A percentile compares a stretch with the other conserved stretches of the same genome.
These are phyloP conservation scores for Dactylellina haptotyla DNA, from an alignment of 2,329 filamentous ascomycete genomes.

Conservation along the genomic window DNA sequence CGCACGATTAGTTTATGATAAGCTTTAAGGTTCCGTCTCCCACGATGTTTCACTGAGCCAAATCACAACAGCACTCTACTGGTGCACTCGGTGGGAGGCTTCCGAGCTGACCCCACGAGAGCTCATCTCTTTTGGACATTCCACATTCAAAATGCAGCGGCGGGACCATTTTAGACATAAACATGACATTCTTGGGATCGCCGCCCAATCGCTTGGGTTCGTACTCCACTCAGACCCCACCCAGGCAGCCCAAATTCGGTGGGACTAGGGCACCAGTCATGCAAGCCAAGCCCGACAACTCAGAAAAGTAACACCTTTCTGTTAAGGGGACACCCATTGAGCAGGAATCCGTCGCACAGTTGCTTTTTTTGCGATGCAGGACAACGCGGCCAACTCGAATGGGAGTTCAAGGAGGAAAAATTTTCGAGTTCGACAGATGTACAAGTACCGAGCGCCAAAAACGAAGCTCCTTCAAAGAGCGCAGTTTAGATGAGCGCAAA, in stretches of 20 bases:
- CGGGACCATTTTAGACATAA: constrained; percentile 35
- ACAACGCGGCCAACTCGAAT: constrained; percentile 46
- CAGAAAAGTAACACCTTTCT: constrained; percentile 48
- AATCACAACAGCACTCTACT: constrained; percentile 27
- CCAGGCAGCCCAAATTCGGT: constrained; percentile 35
- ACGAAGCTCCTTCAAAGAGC: constrained; percentile 29
- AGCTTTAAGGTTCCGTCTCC: constrained; percentile 34
- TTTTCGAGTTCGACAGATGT: constrained; percentile 51
- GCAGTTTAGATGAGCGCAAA: constrained; percentile 23
- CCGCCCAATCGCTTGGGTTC: constrained; percentile 49
- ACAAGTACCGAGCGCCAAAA: constrained; percentile 51
- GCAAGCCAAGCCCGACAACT: constrained; percentile 53
- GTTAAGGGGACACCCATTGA: constrained; percentile 25
- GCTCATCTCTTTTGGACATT: constrained; percentile 49
- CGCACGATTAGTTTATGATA: constrained; percentile 22
- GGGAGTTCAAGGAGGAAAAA: constrained; percentile 38
- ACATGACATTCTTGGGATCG: constrained; percentile 43
- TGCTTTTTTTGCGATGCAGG: constrained; percentile 51
- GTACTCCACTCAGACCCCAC: constrained; percentile 42
- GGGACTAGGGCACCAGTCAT: constrained; percentile 31
- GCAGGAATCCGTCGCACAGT: constrained; percentile 32
- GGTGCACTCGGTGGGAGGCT: constrained; percentile 11
- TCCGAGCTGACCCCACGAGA: constrained; percentile 49
- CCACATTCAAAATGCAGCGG: constrained; percentile 33
- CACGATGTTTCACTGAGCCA: constrained; percentile 38